Conservation (phyloP, 2,329 filamentous ascomycete species). For the Diaporthe helianthi region DNA sequence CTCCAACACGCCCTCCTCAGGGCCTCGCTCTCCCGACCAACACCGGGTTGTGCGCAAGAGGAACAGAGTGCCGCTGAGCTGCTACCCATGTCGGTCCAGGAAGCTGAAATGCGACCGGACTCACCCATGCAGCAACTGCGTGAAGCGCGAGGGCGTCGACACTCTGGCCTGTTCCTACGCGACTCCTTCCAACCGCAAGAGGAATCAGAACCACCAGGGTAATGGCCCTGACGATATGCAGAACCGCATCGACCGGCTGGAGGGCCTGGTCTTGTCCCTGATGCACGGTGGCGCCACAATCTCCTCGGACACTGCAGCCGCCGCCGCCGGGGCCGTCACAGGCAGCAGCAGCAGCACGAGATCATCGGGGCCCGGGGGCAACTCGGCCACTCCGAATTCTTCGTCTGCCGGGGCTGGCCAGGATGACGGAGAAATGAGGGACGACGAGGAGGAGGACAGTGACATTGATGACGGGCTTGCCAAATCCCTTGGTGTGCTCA, state of each 20-base stretch:
- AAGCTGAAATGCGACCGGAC: slow-evolving; percentile 98
- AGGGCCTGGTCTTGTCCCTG: slow-evolving; percentile 87
- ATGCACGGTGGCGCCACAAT: slow-evolving; percentile 82
- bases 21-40: slow-evolving; percentile 78
- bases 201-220: slow-evolving; percentile 68
- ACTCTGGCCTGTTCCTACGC: slow-evolving; percentile 86
- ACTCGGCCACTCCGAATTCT: slow-evolving; percentile 53
- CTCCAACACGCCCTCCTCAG: slow-evolving; percentile 78
- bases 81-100: slow-evolving; percentile 86
- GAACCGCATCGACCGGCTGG: slow-evolving; percentile 93
- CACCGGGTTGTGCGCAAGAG: slow-evolving; percentile 90
- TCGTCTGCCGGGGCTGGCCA: slow-evolving; percentile 58
- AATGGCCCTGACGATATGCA: slow-evolving; percentile 92
- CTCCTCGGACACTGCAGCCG: slow-evolving; percentile 44
- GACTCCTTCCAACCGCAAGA: slow-evolving; percentile 73
- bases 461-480: slow-evolving; percentile 74
- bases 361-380: slow-evolving; percentile 42
- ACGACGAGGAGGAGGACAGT: slow-evolving; percentile 67
- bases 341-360: slow-evolving; percentile 42
- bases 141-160: slow-evolving; percentile 86
- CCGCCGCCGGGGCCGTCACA: slow-evolving; percentile 40
- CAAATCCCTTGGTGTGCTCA: slow-evolving; percentile 80
- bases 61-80: slow-evolving; percentile 90
- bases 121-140: slow-evolving; percentile 92
- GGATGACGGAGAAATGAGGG: slow-evolving; percentile 59